Evolutionary conservation across 2,329 filamentous ascomycete genomes (phyloP).

Genomic region (Penicillium sp.): DNA sequence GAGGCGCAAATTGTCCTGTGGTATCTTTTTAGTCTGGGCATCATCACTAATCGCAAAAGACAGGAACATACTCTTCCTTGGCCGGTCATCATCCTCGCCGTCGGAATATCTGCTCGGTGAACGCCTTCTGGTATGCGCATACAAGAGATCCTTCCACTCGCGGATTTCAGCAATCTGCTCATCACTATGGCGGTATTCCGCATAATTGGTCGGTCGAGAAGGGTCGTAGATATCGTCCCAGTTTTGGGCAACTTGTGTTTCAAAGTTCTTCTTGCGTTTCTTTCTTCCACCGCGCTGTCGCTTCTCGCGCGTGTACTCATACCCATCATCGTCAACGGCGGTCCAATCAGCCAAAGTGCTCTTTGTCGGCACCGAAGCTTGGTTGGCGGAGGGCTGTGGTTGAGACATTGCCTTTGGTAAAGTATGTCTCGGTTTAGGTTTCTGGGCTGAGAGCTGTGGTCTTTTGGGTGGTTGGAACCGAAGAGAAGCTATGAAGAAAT

Average conservation of each 20-base stretch:
- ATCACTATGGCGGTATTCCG: constrained; percentile 79
- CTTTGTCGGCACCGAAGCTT: constrained; percentile 49
- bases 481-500: constrained; percentile 55
- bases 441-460: constrained; percentile 63
- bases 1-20: constrained; percentile 50
- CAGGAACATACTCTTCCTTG: constrained; percentile 45
- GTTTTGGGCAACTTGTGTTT: constrained; percentile 60
- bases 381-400: constrained; percentile 25
- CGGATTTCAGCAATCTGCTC: constrained; percentile 75
- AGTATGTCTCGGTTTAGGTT: constrained; percentile 60
- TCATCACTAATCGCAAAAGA: not conserved
- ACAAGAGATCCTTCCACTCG: constrained; percentile 82
- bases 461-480: constrained; percentile 85
- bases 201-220: constrained; percentile 74
- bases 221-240: constrained; percentile 94
- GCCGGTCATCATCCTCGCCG: constrained; percentile 50
- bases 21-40: not conserved
- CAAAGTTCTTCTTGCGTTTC: constrained; percentile 72
- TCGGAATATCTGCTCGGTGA: constrained; percentile 45
- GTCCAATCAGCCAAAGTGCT: constrained; percentile 79
- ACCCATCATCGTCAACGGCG: constrained; percentile 75
- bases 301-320: constrained; percentile 62
- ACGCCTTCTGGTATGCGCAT: constrained; percentile 62
- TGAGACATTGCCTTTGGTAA: constrained; percentile 50
- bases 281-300: constrained; percentile 73